Conservation (phyloP, 2,329 filamentous ascomycete species). For the Nothophoma quercina region DNA sequence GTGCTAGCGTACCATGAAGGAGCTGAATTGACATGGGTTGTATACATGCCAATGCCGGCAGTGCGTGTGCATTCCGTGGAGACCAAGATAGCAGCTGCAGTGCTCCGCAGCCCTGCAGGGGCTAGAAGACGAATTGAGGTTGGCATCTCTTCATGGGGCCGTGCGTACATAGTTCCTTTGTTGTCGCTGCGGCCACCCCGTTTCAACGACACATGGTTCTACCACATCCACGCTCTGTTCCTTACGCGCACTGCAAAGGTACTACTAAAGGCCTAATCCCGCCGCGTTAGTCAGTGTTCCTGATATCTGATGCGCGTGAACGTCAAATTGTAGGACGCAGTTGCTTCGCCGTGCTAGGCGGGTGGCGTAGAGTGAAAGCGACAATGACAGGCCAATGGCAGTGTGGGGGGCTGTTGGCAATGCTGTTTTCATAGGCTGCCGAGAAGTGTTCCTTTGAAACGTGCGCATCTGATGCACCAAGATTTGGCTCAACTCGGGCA, state of each 20-base stretch:
- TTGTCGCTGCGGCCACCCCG: constrained; percentile 23
- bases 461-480: background rate
- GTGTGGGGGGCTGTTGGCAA: background rate
- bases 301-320: background rate
- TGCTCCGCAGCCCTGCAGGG: constrained; percentile 14
- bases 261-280: background rate
- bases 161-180: constrained; percentile 22
- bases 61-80: constrained; percentile 7
- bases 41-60: constrained; percentile 12
- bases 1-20: background rate
- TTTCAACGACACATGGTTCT: constrained; percentile 20
- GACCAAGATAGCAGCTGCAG: constrained; percentile 18
- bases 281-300: background rate
- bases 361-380: background rate
- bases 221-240: constrained; percentile 12
- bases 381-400: background rate
- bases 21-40: constrained; percentile 3
- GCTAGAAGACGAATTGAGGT: constrained; percentile 8
- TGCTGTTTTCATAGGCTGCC: background rate
- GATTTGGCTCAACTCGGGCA: background rate
- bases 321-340: background rate
- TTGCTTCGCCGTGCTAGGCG: constrained; percentile 1
- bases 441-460: background rate
- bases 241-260: constrained; percentile 2
- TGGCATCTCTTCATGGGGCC: constrained; percentile 12